Conservation (phyloP, 352 stramenopile genomes). For the Globisporangium sylvaticum region DNA sequence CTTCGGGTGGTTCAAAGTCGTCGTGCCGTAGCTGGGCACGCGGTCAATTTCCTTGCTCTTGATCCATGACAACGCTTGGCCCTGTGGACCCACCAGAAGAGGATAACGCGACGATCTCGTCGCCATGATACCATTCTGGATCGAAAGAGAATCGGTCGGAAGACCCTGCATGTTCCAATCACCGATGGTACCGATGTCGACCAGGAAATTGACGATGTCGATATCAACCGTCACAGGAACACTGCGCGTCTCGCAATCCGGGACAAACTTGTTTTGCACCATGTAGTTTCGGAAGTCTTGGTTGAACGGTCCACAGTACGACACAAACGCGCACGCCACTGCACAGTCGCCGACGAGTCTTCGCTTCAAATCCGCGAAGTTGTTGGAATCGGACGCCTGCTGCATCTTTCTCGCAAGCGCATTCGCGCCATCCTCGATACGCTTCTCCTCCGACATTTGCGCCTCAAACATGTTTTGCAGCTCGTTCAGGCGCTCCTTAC, state of each 20-base stretch:
- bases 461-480: constrained; percentile 96
- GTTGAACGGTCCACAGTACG: constrained; percentile 98
- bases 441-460: constrained; percentile 96
- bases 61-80: constrained; percentile 97
- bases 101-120: constrained; percentile 95
- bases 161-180: constrained; percentile 98
- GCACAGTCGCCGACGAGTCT: constrained; percentile 96
- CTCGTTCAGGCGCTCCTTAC: constrained; percentile 92
- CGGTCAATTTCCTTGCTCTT: constrained; percentile 93
- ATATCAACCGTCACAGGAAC: constrained; percentile 95
- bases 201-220: constrained; percentile 96
- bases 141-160: constrained; percentile 95
- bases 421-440: constrained; percentile 95
- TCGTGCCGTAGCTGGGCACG: constrained; percentile 94
- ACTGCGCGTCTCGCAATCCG: constrained; percentile 88
- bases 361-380: constrained; percentile 96
- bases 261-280: constrained; percentile 95
- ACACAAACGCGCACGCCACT: constrained; percentile 96
- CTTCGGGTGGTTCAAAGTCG: constrained; percentile 94
- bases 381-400: constrained; percentile 95
- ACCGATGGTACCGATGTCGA: constrained; percentile 96
- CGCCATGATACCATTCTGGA: constrained; percentile 99
- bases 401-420: constrained; percentile 96
- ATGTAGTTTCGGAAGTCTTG: constrained; percentile 97
- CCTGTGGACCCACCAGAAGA: constrained; percentile 96